Conservation (phyloP, 345 rosid species). For the Raphanus sativus region DNA sequence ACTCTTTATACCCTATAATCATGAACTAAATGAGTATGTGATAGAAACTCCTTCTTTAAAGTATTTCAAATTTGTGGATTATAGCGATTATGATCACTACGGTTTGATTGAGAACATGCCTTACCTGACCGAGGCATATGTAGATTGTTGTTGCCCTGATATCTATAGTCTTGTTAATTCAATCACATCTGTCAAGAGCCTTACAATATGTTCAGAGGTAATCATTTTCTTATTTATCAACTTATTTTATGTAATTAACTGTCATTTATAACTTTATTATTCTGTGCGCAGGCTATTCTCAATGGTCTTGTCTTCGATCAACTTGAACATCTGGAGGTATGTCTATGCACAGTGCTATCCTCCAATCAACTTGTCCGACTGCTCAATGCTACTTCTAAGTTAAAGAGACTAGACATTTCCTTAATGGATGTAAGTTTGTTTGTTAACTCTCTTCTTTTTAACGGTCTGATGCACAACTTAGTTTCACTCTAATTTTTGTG, state of each 20-base stretch:
- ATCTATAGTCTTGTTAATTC: conserved; percentile 11
- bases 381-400: background rate
- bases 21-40: no score
- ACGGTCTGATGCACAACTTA: background rate
- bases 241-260: background rate
- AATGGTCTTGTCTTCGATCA: background rate
- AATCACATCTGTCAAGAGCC: background rate
- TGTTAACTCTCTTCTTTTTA: background rate
- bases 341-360: background rate
- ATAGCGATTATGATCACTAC: no score
- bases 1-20: no score
- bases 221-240: background rate
- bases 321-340: background rate
- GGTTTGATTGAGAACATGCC: background rate
- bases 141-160: background rate
- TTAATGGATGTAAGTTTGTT: conserved; percentile 8
- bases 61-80: no score
- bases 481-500: background rate
- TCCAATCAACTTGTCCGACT: conserved; percentile 2
- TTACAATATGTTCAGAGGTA: conserved; percentile 8
- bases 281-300: background rate
- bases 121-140: background rate
- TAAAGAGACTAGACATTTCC: background rate
- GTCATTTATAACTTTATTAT: background rate
- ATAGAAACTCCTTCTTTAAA: no score